Evolutionary conservation across 2,329 filamentous ascomycete genomes (phyloP), one percentile per base, ranked within the genome.

Genomic region (Exophiala aquamarina): DNA sequence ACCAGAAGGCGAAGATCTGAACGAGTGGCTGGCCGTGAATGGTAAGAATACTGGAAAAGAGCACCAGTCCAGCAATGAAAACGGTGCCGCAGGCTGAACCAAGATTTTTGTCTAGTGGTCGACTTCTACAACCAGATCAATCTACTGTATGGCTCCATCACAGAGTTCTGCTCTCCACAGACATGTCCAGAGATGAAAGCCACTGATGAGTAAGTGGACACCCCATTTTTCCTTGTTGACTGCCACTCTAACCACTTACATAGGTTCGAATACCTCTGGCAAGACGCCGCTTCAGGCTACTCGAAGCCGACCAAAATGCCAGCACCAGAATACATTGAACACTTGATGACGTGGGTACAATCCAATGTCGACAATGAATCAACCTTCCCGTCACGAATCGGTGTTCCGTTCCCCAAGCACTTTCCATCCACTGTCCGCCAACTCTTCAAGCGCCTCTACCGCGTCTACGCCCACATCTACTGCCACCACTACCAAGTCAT

Each of bases 81-180:
- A n/a, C n/a, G n/a, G n/a, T n/a, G n/a, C n/a, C n/a, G 6, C 23
- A 26, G 23, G 23, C 23, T 26, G 23, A 26, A 26, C 6, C 11
- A 6, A 6, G 15, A 21, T 21, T 14, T 35, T 14, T 37, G n/a
- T 41, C 29, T 33, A 95, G 91, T 98, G 75, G 93, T 98, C 74
- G 93, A 98, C 72, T 98, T 98, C 72, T 98, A 98, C 82, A 98
- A 98, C 75, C 93, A 98, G 72, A 95, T 98, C 76, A 98, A 98
- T 72, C 81, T 98, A 28, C 84, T 98, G 50, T 98, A 98, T 68
- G 94, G 94, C 50, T 93, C 93, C 58, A 98, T 98, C 66, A 98
- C 93, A 50, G 93, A 98, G 67, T 98, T 98, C 72, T 98, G 93
- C 77, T 97, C 93, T 19, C 92, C 93, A 23, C 87, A 93, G 66